Percentiles rank a stretch among this genome's conserved stretches.
Conservation (phyloP, 2,329 filamentous ascomycete genomes). For the Colletotrichum sidae region DNA sequence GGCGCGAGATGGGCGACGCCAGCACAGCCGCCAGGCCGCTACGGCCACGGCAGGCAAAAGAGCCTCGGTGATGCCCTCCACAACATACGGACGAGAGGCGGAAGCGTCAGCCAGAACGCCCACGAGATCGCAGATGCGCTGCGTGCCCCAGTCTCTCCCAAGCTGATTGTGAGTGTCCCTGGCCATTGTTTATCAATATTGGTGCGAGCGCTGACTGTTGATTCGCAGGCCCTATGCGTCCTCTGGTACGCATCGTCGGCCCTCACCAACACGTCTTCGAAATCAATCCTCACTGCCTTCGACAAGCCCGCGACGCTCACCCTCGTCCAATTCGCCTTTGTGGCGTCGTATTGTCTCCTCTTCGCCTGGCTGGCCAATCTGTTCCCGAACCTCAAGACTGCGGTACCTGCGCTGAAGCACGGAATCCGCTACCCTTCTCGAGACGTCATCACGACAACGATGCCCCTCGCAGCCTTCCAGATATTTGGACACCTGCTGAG, state of each 20-base stretch:
- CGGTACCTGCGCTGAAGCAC: conserved; percentile 83
- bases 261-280: conserved; percentile 96
- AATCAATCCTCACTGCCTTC: conserved; percentile 93
- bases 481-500: conserved; percentile 93
- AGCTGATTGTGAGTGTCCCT: conserved; percentile 75
- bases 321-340: conserved; percentile 92
- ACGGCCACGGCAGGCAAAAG: conserved; percentile 79
- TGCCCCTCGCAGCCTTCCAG: conserved; percentile 94
- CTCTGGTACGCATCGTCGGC: conserved; percentile 97
- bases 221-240: conserved; percentile 79
- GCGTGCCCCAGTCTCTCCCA: conserved; percentile 88
- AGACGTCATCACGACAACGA: conserved; percentile 85
- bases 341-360: conserved; percentile 86
- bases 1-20: conserved; percentile 44
- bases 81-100: conserved; percentile 82
- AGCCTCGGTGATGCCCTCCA: conserved; percentile 90
- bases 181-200: conserved; percentile 39
- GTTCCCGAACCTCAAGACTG: conserved; percentile 77
- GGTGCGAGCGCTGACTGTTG: conserved; percentile 13
- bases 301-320: conserved; percentile 92
- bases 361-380: conserved; percentile 80
- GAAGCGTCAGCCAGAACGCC: conserved; percentile 91
- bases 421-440: conserved; percentile 84
- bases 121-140: conserved; percentile 93
- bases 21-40: conserved; percentile 32